Evolutionary conservation across 768 basidiomycete genomes (phyloP).

Genomic region (Lactifluus subvellereus): DNA sequence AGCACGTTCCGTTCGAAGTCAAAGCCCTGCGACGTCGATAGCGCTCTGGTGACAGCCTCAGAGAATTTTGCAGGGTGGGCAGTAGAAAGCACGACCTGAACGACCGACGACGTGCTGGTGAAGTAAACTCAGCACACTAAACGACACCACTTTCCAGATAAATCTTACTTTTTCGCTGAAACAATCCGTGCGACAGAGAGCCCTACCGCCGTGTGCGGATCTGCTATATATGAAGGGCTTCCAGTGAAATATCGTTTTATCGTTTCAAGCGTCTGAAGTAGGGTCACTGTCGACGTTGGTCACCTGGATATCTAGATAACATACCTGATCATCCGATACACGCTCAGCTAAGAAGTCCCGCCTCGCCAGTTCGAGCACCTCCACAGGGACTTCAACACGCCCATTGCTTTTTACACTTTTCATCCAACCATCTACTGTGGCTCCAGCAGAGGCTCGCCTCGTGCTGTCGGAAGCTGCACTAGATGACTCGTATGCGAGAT

Average conservation of each 20-base stretch:
- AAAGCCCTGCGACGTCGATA: conserved; percentile 50
- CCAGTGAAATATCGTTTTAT: conserved; percentile 61
- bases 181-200: conserved; percentile 67
- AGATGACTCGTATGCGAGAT: conserved; percentile 74
- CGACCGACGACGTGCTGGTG: conserved; percentile 40
- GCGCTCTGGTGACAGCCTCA: conserved; percentile 81
- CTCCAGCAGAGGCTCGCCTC: conserved; percentile 45
- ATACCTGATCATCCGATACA: conserved; percentile 77
- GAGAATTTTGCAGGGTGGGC: conserved; percentile 98
- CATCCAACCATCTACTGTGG: conserved; percentile 82
- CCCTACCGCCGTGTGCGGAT: conserved; percentile 96
- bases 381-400: conserved; percentile 61
- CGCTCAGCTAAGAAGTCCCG: conserved; percentile 85
- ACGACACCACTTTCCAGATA: background rate
- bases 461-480: conserved; percentile 33
- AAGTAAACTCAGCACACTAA: background rate
- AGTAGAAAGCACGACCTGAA: conserved; percentile 84
- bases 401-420: conserved; percentile 72
- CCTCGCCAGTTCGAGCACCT: conserved; percentile 64
- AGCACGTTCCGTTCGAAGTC: conserved; percentile 78
- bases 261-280: conserved; percentile 68
- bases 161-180: conserved; percentile 50
- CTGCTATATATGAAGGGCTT: conserved; percentile 70
- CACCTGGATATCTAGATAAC: conserved; percentile 12
- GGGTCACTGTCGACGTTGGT: background rate